A percentile compares a stretch with the other conserved stretches of the same genome.
Evolutionary conservation across 2,329 filamentous ascomycete genomes (phyloP).

Genomic region (Onygena corvina): DNA sequence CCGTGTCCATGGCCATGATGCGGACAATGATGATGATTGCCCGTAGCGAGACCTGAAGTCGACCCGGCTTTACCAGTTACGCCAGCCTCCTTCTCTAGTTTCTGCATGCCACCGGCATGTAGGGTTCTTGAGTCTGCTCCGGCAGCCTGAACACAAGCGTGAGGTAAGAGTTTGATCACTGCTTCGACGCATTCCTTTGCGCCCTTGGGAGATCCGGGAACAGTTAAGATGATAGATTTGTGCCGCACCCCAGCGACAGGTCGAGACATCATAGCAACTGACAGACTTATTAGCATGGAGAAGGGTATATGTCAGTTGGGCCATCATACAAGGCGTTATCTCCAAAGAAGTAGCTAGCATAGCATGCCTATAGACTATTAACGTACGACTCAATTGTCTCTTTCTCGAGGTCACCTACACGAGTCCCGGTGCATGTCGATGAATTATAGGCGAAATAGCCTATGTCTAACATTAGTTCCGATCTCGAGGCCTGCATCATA

Average conservation of each 20-base stretch:
- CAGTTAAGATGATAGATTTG: conserved; percentile 68
- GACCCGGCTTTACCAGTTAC: conserved; percentile 29
- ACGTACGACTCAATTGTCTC: neutral
- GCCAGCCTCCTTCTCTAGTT: conserved; percentile 73
- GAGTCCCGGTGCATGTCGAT: conserved; percentile 76
- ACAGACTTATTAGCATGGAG: conserved; percentile 16
- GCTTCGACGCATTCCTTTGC: conserved; percentile 87
- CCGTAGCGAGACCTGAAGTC: conserved; percentile 15
- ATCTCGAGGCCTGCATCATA: neutral
- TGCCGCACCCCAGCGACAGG: conserved; percentile 82
- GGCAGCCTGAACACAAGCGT: conserved; percentile 83
- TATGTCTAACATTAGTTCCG: conserved; percentile 27
- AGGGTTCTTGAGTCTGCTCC: conserved; percentile 68
- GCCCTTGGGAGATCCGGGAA: conserved; percentile 90
- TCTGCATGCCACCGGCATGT: conserved; percentile 69
- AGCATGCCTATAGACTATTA: conserved; percentile 49
- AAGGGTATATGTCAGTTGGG: neutral
- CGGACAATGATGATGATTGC: conserved; percentile 36
- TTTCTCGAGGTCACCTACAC: conserved; percentile 42
- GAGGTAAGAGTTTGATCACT: conserved; percentile 77
- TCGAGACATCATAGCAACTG: conserved; percentile 95
- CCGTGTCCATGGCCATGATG: conserved; percentile 49
- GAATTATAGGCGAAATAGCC: conserved; percentile 66
- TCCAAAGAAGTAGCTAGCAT: conserved; percentile 78
- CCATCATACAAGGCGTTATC: conserved; percentile 72